Evolutionary conservation across 2,329 filamentous ascomycete species (phyloP), one percentile per base, ranked within the genome.

Genomic region (Knoxdaviesia capensis): DNA sequence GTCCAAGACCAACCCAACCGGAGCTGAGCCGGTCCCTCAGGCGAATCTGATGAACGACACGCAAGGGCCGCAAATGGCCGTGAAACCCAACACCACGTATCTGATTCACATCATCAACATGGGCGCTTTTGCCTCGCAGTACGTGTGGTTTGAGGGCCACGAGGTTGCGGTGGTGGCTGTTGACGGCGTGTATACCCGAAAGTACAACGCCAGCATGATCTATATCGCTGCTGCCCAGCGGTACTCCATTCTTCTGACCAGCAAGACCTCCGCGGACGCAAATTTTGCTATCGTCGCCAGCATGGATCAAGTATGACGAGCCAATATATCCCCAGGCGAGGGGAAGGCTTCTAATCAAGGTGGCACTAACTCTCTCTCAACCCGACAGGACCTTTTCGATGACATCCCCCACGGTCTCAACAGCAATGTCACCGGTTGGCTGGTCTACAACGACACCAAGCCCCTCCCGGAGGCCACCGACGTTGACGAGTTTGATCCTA

Each of bases 41-140:
- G 64, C 74, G 5, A 72, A 75, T 1, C 63, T 87, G 37, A 68
- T 85, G 55, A 85, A 87, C 51, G 81, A 87, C 47, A 75, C 72
- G 0, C 66, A 69, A 44, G 69, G 78, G 43, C 56, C 74, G 3
- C 68, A 60, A 3, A 58, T 85, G 34, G 49, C 64, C 0, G 69
- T 86, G 3, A 50, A 76, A 48, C 74, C 80, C 0, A 69, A 71
- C 3, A 82, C 73, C 51, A 87, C 77, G 0, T 87, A 87, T 45
- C 60, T 84, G 6, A 67, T 88, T 50, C 76, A 77, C 37, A 63
- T 86, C 45, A 63, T 84, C 49, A 85, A 84, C 50, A 71, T 84
- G 20, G 80, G 75, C 9, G 80, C 79, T 10, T 86, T 84, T 58
- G 71, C 73, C 1, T 69, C 66, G 3, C 72, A 78, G 50, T 77